A percentile compares a stretch with the other conserved stretches of the same genome.
phyloP scores from a whole-genome alignment of 2,329 filamentous ascomycete species.

The Dothideomycetes sp. region DNA sequence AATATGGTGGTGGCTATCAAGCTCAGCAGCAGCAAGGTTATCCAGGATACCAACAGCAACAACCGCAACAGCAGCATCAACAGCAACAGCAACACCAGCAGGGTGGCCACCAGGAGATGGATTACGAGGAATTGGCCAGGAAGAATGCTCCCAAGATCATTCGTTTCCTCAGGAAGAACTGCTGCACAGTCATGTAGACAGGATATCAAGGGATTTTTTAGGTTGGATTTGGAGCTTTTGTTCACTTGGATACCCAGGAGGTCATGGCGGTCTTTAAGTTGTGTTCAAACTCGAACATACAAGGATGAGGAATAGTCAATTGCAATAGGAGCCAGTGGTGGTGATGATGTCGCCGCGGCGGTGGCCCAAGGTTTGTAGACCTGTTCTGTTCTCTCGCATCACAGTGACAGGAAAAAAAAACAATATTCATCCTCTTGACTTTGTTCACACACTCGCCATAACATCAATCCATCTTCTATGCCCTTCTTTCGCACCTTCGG shows the following conservation, averaged over 20 bases:
- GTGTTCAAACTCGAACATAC: neutral
- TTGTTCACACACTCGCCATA: too few relatives aligned
- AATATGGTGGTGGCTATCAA: constrained; percentile 31
- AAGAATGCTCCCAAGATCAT: constrained; percentile 53
- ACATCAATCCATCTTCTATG: too few relatives aligned
- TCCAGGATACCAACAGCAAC: constrained; percentile 36
- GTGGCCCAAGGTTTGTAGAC: too few relatives aligned
- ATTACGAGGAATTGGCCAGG: constrained; percentile 51
- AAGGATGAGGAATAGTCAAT: neutral
- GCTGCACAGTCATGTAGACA: constrained; percentile 72
- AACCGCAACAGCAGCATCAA: constrained; percentile 37
- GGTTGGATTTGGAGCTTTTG: neutral
- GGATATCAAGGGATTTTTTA: neutral
- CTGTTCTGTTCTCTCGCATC: too few relatives aligned
- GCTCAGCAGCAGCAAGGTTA: constrained; percentile 37
- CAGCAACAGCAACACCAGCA: constrained; percentile 35
- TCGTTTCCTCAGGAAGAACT: constrained; percentile 52
- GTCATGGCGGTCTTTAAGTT: neutral
- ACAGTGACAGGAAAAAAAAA: too few relatives aligned
- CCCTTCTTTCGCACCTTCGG: too few relatives aligned
- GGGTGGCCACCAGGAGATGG: constrained; percentile 38
- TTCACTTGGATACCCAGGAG: neutral
- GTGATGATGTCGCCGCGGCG: too few relatives aligned
- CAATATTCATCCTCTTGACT: too few relatives aligned
- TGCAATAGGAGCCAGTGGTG: neutral